A percentile compares a stretch with the other conserved stretches of the same genome.
phyloP scores from a whole-genome alignment of 2,329 filamentous ascomycete species.

The Penicillium fuscoglaucum region DNA sequence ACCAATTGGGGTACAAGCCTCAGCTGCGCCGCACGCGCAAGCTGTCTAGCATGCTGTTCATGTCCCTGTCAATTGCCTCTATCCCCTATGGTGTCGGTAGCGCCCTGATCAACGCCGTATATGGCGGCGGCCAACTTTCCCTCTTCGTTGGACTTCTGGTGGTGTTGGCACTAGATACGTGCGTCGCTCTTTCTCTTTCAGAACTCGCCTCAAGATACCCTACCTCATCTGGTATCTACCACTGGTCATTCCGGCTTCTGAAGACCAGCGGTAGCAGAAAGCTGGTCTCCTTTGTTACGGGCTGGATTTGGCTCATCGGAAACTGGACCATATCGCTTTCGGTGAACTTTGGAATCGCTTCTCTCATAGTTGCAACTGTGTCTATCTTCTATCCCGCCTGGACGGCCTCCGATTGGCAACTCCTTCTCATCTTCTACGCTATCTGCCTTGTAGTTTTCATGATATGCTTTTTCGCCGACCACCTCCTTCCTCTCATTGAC shows the following conservation, averaged over 20 bases:
- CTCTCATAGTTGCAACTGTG: slow-evolving; percentile 53
- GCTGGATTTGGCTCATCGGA: slow-evolving; percentile 55
- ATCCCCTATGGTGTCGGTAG: slow-evolving; percentile 56
- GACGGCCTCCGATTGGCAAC: slow-evolving; percentile 60
- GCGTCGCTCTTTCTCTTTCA: slow-evolving; percentile 52
- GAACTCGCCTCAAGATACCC: slow-evolving; percentile 56
- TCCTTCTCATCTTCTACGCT: slow-evolving; percentile 70
- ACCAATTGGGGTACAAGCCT: slow-evolving; percentile 9
- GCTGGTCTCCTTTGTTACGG: slow-evolving; percentile 53
- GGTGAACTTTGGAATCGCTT: slow-evolving; percentile 58
- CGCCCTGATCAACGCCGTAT: slow-evolving; percentile 44
- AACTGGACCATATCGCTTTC: slow-evolving; percentile 56
- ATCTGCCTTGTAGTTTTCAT: slow-evolving; percentile 66
- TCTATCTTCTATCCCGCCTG: slow-evolving; percentile 58
- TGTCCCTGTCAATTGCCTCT: slow-evolving; percentile 16
- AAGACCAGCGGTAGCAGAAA: slow-evolving; percentile 41
- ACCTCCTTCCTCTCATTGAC: slow-evolving; percentile 64
- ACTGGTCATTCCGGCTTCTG: slow-evolving; percentile 54
- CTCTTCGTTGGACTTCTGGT: slow-evolving; percentile 60
- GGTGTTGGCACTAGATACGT: slow-evolving; percentile 55
- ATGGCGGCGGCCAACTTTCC: slow-evolving; percentile 52
- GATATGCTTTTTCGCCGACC: slow-evolving; percentile 67
- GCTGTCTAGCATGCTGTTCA: slow-evolving; percentile 14
- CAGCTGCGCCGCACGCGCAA: slow-evolving; percentile 11
- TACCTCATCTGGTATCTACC: slow-evolving; percentile 55